Evolutionary conservation across 2,329 filamentous ascomycete genomes (phyloP).

Genomic region (Cytospora paraplurivora): DNA sequence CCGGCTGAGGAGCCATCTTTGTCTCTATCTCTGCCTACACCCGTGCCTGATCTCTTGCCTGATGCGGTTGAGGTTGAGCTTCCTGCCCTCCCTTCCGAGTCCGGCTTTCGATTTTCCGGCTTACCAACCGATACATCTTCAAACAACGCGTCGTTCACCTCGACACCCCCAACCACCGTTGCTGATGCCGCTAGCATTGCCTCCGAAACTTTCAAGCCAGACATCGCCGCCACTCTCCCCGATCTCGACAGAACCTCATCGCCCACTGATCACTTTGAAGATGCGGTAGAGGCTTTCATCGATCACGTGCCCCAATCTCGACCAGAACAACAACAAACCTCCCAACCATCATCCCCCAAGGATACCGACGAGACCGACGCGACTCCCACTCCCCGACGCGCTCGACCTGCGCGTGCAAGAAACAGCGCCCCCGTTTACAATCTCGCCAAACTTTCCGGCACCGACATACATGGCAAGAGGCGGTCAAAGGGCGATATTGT

Average conservation of each 20-base stretch:
- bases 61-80: conserved; percentile 28
- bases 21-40: conserved; percentile 3
- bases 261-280: conserved; percentile 30
- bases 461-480: conserved; percentile 60
- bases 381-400: conserved; percentile 35
- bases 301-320: conserved; percentile 10
- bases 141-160: conserved; percentile 36
- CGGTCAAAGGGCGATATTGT: conserved; percentile 54
- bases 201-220: conserved; percentile 35
- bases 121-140: conserved; percentile 37
- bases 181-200: conserved; percentile 39
- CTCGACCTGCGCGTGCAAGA: conserved; percentile 58
- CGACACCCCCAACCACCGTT: conserved; percentile 39
- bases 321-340: conserved; percentile 5
- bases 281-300: conserved; percentile 31
- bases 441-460: conserved; percentile 63
- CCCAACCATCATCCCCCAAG: neutral
- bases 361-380: conserved; percentile 17
- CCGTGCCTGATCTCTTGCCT: conserved; percentile 14
- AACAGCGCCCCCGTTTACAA: conserved; percentile 66
- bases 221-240: conserved; percentile 23
- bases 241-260: conserved; percentile 15
- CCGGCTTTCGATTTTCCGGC: conserved; percentile 35
- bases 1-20: conserved; percentile 13
- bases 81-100: conserved; percentile 30